Evolutionary conservation across 768 basidiomycete genomes (phyloP), one percentile per base, ranked within the genome.

Genomic region (Phaeotremella fagi): DNA sequence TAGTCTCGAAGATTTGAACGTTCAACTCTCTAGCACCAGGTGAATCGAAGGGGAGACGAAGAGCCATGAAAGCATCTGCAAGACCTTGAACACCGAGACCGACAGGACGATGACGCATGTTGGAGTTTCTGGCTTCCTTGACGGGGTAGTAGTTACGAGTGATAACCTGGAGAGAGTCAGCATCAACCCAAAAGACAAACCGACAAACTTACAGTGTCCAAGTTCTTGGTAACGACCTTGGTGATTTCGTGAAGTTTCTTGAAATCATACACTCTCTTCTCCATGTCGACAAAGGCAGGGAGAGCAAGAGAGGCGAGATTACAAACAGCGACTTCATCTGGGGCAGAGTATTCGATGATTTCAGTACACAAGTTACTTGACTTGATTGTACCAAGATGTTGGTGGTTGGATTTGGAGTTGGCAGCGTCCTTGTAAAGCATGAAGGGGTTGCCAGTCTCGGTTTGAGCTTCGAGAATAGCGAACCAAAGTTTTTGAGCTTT

Each of bases 401-500:
- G 84, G 76, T 99, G 95, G 78, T 99, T 99, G 14, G 92, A 97
- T 78, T 99, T 99, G 64, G 81, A 88, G 74, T 99, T 99, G 54
- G 87, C 85, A 35, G 90, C 82, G 70, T 98, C 94, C 79, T 99
- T 99, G 82, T 98, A 99, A 24, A 89, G 79, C 90, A 98, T 98
- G 79, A 97, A 99, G 0, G 95, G 95, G n/a, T 86, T 86, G 45
- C 95, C 95, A 0, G 95, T 99, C 78, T 99, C 94, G 63, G 94
- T 90, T 76, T 99, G 95, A 12, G 91, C 84, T 69, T 98, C 95
- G 35, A 98, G 79, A 62, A 98, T 84, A 28, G 91, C 90, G 72
- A 94, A 97, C 94, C 95, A 99, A 31, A 99, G 82, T 77, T 98
- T 97, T 75, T 98, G 95, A 2, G 95, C 95, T 41, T 89, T 84